Conservation (phyloP, 768 basidiomycete species). For the Coprinopsis cinerea region DNA sequence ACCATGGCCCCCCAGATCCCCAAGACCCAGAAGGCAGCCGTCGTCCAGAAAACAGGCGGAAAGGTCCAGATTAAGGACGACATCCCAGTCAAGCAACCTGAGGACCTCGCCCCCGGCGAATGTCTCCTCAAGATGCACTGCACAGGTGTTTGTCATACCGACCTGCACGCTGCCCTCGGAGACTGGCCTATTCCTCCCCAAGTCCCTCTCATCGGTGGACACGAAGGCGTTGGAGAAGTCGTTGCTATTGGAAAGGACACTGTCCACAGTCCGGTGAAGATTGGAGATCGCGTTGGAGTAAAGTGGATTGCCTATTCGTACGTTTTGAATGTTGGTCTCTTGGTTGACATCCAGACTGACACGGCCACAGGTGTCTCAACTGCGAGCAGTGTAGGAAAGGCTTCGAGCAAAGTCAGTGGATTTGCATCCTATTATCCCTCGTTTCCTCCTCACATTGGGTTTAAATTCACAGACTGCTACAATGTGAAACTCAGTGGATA, state of each 20-base stretch:
- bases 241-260: constrained; percentile 76
- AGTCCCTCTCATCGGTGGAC: constrained; percentile 71
- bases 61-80: constrained; percentile 34
- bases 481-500: constrained; percentile 62
- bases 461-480: constrained; percentile 50
- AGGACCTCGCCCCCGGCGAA: constrained; percentile 59
- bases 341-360: neutral
- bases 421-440: neutral
- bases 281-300: constrained; percentile 80
- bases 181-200: constrained; percentile 78
- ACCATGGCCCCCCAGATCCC: no score
- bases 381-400: constrained; percentile 77
- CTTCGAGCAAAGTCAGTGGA: constrained; percentile 63
- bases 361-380: constrained; percentile 44
- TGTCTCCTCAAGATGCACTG: constrained; percentile 72
- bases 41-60: constrained; percentile 30
- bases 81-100: constrained; percentile 49
- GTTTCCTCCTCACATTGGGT: neutral
- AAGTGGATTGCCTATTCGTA: constrained; percentile 71
- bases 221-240: constrained; percentile 78
- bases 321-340: constrained; percentile 6
- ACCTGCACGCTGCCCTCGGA: constrained; percentile 65
- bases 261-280: constrained; percentile 49
- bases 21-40: constrained; percentile 36
- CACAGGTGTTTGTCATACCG: constrained; percentile 85